Percentiles rank a stretch among this genome's conserved stretches.
Evolutionary conservation across 257 asterid species (phyloP).

Genomic region (Scutellaria galericulata): DNA sequence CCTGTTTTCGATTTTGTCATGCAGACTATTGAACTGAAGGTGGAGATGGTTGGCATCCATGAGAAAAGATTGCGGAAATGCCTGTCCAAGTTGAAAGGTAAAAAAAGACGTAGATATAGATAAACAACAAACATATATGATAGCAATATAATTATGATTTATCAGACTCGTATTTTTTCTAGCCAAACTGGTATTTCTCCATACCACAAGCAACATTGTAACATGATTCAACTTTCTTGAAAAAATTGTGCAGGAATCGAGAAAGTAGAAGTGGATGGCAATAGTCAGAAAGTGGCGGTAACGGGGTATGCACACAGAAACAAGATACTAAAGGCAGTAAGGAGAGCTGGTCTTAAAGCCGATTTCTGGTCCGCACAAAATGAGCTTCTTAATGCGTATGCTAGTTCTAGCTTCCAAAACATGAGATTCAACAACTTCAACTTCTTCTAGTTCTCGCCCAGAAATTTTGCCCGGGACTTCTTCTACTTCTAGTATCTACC

Average conservation of each 20-base stretch:
- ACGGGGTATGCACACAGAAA: constrained; percentile 53
- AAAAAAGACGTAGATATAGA: neutral
- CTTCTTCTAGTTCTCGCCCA: constrained; percentile 33
- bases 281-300: constrained; percentile 47
- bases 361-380: constrained; percentile 62
- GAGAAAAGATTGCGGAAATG: constrained; percentile 58
- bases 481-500: neutral
- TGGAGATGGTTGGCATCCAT: constrained; percentile 57
- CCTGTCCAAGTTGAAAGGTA: constrained; percentile 52
- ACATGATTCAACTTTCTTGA: neutral
- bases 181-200: too few relatives aligned
- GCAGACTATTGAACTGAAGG: constrained; percentile 59
- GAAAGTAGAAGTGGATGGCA: constrained; percentile 54
- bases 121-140: too few relatives aligned
- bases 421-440: constrained; percentile 46
- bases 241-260: constrained; percentile 42
- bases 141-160: too few relatives aligned
- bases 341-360: constrained; percentile 54
- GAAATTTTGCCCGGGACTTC: neutral
- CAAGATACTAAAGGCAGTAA: constrained; percentile 55
- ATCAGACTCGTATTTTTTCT: too few relatives aligned
- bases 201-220: too few relatives aligned
- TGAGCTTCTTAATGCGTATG: constrained; percentile 53
- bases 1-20: constrained; percentile 3
- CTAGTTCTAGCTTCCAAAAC: constrained; percentile 37